Evolutionary conservation across 306 rosid species (phyloP).

Genomic region (Betula pendula): DNA sequence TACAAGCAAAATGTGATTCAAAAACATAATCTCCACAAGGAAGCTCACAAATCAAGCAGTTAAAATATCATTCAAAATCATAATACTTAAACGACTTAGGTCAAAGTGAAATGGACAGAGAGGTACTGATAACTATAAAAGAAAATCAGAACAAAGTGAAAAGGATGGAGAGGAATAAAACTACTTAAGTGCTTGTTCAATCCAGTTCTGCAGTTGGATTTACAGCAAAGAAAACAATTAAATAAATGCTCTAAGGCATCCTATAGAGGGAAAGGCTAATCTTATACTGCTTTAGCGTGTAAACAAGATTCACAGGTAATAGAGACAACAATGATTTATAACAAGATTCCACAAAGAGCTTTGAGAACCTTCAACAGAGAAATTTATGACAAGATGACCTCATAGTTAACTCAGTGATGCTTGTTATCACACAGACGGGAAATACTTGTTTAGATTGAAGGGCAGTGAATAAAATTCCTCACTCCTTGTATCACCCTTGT

Average conservation of each 20-base stretch:
- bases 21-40: neutral
- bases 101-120: neutral
- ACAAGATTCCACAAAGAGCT: conserved; percentile 27
- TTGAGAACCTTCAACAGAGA: conserved; percentile 24
- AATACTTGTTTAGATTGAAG: conserved; percentile 90
- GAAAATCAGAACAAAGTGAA: neutral
- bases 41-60: neutral
- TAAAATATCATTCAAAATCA: neutral
- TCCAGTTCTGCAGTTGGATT: conserved; percentile 45
- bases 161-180: conserved; percentile 22
- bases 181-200: conserved; percentile 39
- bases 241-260: conserved; percentile 43
- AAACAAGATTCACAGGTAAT: conserved; percentile 11
- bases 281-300: conserved; percentile 36
- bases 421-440: conserved; percentile 81
- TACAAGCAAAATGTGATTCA: neutral
- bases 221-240: conserved; percentile 51
- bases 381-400: conserved; percentile 28
- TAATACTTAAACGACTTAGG: neutral
- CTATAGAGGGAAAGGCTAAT: conserved; percentile 36
- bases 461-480: conserved; percentile 96
- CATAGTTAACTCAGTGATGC: conserved; percentile 15
- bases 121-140: neutral
- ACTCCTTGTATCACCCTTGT: conserved; percentile 75
- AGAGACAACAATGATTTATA: conserved; percentile 28